Base-by-base conservation (phyloP, 1,284 basidiomycete genomes). In the Rhodotorula glutinis region DNA sequence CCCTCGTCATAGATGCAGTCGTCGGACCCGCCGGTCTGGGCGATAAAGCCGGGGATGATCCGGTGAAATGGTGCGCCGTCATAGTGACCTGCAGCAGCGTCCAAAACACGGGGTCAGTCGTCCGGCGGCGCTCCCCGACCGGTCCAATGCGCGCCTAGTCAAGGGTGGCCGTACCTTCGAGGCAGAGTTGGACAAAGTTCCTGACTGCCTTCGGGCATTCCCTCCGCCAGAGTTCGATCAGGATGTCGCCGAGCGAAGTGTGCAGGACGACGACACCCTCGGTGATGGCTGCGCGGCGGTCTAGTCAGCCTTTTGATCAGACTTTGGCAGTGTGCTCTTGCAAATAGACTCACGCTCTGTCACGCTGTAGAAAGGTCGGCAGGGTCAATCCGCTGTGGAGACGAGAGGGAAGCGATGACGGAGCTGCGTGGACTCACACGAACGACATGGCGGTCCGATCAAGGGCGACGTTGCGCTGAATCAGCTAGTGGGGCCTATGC, bases 11-110 rank as follows among this genome's bases (percentile, higher is more conserved):
- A 76, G 60, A 77, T 76, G 49, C 73, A 72, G 54, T 77, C 92
- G 46, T 68, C 62, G 17, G 49, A 47, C 1, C 66, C 62, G 0
- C 92, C 92, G 0, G 92, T 93, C 65, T 86, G 88, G 77, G 98
- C 60, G 40, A 68, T 64, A 43, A 59, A 57, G 3, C 60, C 55
- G 13, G 62, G 51, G 23, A 64, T 51, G 43, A 60, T 53, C 9
- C 95, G 86, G 79, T 98, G 94, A 75, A 96, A 98, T 65, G 94
- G 88, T 60, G 91, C 87, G 51, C 89, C 88, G 74, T 98, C 95
- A 79, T 98, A 98, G 80, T 96, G 98, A 10, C 94, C 92, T 92
- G 76, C 44, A 43, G 9, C 25, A 40, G 25, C 29, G 9, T 41
- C 13, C 23, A 29, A 16, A n/a, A n/a, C n/a, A n/a, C n/a, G n/a